A percentile compares a stretch with the other conserved stretches of the same genome.
Evolutionary conservation across 2,329 filamentous ascomycete species (phyloP).

Genomic region (Neofusicoccum umdonicola): DNA sequence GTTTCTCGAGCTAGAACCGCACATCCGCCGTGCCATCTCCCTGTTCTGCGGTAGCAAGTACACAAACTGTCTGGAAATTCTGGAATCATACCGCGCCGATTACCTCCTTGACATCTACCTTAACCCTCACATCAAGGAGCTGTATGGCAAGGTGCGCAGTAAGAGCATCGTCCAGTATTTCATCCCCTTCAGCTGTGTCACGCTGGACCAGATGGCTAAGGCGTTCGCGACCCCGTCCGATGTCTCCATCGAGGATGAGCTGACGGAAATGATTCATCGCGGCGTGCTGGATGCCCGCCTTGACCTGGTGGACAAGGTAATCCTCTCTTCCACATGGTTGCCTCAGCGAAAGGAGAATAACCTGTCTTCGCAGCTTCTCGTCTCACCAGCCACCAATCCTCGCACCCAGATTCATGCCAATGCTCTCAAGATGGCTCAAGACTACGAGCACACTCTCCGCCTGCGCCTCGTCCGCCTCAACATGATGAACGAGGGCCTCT

Average conservation of each 20-base stretch:
- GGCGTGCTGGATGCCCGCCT: slow-evolving; percentile 74
- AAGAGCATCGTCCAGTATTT: slow-evolving; percentile 96
- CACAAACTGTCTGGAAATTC: slow-evolving; percentile 74
- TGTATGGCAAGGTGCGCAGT: slow-evolving; percentile 75
- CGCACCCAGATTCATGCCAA: slow-evolving; percentile 69
- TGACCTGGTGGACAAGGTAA: slow-evolving; percentile 74
- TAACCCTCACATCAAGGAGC: slow-evolving; percentile 64
- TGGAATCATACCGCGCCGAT: slow-evolving; percentile 78
- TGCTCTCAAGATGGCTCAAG: slow-evolving; percentile 64
- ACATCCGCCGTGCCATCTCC: slow-evolving; percentile 85
- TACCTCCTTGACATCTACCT: slow-evolving; percentile 90
- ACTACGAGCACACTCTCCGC: slow-evolving; percentile 72
- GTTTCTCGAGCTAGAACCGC: slow-evolving; percentile 89
- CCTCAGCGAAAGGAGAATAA: neutral
- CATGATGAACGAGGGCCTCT: slow-evolving; percentile 71
- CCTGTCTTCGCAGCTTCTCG: slow-evolving; percentile 57
- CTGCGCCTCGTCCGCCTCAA: slow-evolving; percentile 77
- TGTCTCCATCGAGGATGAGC: slow-evolving; percentile 64
- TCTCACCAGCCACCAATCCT: slow-evolving; percentile 65
- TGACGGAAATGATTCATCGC: slow-evolving; percentile 73
- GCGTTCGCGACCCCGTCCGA: slow-evolving; percentile 66
- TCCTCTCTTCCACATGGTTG: neutral
- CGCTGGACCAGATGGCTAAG: slow-evolving; percentile 71
- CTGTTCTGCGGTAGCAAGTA: slow-evolving; percentile 92
- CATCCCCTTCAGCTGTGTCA: slow-evolving; percentile 83